phyloP scores from a whole-genome alignment of 768 basidiomycete genomes.

The Scleroderma bovista region DNA sequence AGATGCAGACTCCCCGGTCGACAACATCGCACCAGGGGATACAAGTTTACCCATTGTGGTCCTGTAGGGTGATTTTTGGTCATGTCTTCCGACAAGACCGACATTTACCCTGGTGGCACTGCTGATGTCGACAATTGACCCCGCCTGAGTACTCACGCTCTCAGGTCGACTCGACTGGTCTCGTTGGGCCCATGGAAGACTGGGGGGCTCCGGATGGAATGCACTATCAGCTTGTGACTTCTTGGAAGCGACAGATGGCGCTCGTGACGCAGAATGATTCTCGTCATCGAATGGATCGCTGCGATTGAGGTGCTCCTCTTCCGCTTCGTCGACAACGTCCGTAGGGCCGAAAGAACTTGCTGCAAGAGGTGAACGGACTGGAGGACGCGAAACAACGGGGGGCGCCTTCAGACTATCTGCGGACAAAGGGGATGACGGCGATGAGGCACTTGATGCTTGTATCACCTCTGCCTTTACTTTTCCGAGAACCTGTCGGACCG shows the following conservation, averaged over 20 bases:
- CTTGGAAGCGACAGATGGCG: conserved; percentile 12
- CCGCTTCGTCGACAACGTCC: conserved; percentile 51
- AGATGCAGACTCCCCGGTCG: conserved; percentile 17
- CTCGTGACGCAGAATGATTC: conserved; percentile 25
- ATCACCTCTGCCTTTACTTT: conserved; percentile 79
- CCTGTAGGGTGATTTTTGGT: conserved; percentile 44
- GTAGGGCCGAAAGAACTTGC: conserved; percentile 65
- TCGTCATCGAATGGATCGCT: conserved; percentile 64
- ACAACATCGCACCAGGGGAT: conserved; percentile 35
- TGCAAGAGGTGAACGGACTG: conserved; percentile 62
- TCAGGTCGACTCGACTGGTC: conserved; percentile 45
- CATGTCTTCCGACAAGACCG: conserved; percentile 38
- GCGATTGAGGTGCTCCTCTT: conserved; percentile 25
- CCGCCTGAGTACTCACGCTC: conserved; percentile 60
- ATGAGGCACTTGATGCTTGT: conserved; percentile 43
- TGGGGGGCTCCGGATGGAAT: conserved; percentile 36
- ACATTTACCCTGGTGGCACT: conserved; percentile 67
- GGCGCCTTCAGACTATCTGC: conserved; percentile 39
- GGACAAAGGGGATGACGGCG: conserved; percentile 20
- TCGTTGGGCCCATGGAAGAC: conserved; percentile 37
- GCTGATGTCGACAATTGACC: conserved; percentile 52
- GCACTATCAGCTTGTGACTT: conserved; percentile 27
- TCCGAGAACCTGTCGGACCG: conserved; percentile 67
- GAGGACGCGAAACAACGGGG: conserved; percentile 34
- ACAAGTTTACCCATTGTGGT: conserved; percentile 62